Evolutionary conservation across 768 basidiomycete genomes (phyloP), one percentile per base, ranked within the genome.

Genomic region (Termitomyces sp.): DNA sequence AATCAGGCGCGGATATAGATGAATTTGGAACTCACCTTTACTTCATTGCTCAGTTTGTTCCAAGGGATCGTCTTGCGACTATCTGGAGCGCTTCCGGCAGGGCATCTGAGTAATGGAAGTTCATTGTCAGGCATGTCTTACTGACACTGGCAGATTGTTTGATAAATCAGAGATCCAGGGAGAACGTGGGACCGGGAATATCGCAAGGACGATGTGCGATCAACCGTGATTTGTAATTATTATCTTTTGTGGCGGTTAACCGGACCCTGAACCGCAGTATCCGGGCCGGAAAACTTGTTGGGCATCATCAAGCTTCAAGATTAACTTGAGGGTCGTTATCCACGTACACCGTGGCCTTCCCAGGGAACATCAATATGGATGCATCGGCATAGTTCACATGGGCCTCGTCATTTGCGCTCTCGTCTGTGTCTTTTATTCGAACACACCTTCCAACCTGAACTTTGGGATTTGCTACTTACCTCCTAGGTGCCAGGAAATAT

Each of bases 21-120:
- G n/a, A n/a, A 10, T n/a, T 5, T 37, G 10, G 22, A 18, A 9
- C 45, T 31, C 26, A 48, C 47, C 37, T 50, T 51, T 15, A 56
- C 55, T 48, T 56, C 55, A 22, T 3, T n/a, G n/a, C 41, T 51
- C 8, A 56, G 18, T 22, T 70, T 45, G 18, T 55, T 31, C 54
- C 54, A 55, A 28, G 54, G 54, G 10, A 55, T 20, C 29, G 54
- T 55, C 41, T 45, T 45, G 22, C 54, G 33, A 37, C 33, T 36
- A 47, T 55, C 54, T 18, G 54, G 54, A 36, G 54, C 54, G 18
- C 54, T 55, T 34, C 54, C 54, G 10, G 45, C 45, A 26, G 45
- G 44, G 22, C 18, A 34, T 26, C 24, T 46, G 16, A 20, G 54
- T 44, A 12, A 16, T 28, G 18, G 4, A 26, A 34, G 12, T 49